These are phyloP conservation scores for Mucuna pruriens DNA, from an alignment of 306 rosid genomes.

Conservation along the genomic window DNA sequence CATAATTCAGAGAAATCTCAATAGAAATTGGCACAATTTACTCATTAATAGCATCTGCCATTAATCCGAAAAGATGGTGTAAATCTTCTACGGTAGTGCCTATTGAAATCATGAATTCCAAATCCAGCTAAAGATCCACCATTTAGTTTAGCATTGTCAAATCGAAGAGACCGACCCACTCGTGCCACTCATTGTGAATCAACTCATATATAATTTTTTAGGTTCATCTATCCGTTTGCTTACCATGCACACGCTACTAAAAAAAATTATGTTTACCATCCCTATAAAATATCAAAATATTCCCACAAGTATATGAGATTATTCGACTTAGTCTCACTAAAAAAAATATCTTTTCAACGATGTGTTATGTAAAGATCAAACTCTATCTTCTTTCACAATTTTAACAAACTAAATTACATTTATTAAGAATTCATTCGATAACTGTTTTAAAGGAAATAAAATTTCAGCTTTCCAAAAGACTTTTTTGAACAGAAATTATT, in stretches of 20 bases:
- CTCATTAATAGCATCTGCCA: not conserved
- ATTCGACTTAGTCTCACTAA: no score
- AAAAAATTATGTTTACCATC: no score
- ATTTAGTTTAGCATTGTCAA: not conserved
- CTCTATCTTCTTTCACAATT: no score
- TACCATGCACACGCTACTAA: not conserved
- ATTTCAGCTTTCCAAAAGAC: no score
- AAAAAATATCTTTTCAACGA: no score
- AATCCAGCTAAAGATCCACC: not conserved
- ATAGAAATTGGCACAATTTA: not conserved
- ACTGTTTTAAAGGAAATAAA: no score
- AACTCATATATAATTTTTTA: not conserved
- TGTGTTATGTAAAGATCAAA: no score
- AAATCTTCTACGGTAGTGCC: not conserved
- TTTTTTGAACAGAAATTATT: no score
- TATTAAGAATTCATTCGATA: no score
- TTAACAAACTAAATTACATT: no score
- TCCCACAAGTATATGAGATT: no score
- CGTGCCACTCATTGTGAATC: not conserved
- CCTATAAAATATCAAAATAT: no score
- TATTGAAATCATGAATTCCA: not conserved
- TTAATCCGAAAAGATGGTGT: constrained; percentile 8
- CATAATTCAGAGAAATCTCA: not conserved
- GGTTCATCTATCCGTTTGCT: not conserved
- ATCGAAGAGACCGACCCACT: not conserved